These are phyloP conservation scores for Pseudocercospora fijiensis DNA, from an alignment of 2,329 filamentous ascomycete species.

Conservation along the genomic window DNA sequence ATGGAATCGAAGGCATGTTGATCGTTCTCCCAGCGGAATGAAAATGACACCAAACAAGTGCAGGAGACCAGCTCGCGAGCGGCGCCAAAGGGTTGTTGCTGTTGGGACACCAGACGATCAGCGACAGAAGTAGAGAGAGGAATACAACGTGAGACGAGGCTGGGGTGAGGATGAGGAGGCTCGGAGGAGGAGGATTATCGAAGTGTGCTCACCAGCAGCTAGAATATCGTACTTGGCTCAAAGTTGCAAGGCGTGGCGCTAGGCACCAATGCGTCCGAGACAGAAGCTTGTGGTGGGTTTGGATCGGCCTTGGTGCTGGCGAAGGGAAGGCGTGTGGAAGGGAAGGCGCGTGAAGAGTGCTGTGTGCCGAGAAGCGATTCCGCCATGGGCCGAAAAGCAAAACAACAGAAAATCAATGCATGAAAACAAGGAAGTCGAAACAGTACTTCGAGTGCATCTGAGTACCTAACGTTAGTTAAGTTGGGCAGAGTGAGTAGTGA, in stretches of 20 bases:
- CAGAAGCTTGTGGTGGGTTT: not conserved
- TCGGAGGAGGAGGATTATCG: constrained; percentile 3
- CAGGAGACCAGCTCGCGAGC: constrained; percentile 23
- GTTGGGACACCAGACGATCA: not conserved
- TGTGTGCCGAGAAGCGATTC: not conserved
- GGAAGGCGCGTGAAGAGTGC: not conserved
- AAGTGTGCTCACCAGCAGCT: constrained; percentile 3
- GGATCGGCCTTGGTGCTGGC: not conserved
- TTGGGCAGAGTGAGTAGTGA: not conserved
- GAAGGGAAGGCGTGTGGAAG: not conserved
- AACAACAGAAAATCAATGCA: not conserved
- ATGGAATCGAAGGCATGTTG: constrained; percentile 44
- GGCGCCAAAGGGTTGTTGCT: not conserved
- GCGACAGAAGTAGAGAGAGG: not conserved
- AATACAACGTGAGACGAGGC: not conserved
- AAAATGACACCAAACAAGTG: not conserved
- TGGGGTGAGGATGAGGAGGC: constrained; percentile 2
- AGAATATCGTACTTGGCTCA: not conserved
- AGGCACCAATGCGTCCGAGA: not conserved
- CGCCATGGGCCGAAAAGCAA: not conserved
- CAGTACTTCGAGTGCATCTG: not conserved
- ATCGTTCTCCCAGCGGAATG: not conserved
- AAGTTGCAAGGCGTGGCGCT: constrained; percentile 3
- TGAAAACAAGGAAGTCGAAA: not conserved
- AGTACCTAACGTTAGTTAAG: not conserved